A percentile compares a stretch with the other conserved stretches of the same genome.
Evolutionary conservation across 2,329 filamentous ascomycete species (phyloP).

Genomic region (Fusarium neocosmosporiellum): DNA sequence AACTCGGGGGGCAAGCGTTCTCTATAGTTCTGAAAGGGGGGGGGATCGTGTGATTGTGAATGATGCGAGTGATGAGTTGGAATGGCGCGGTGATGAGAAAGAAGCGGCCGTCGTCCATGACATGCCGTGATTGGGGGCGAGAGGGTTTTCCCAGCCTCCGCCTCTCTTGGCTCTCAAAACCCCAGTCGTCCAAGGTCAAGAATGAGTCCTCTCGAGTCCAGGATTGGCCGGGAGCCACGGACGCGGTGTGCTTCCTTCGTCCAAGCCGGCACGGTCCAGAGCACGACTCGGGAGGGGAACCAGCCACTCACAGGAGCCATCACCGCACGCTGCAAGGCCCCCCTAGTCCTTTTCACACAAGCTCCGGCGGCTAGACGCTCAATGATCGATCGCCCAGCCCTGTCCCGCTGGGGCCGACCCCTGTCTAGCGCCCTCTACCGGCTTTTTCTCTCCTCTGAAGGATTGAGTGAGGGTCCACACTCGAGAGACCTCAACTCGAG

Average conservation of each 20-base stretch:
- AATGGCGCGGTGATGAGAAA: conserved; percentile 27
- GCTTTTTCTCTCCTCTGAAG: neutral
- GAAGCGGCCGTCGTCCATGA: neutral
- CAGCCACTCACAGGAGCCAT: conserved; percentile 27
- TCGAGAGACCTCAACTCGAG: neutral
- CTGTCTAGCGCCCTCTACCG: conserved; percentile 3
- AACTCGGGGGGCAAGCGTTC: neutral
- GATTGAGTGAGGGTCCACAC: neutral
- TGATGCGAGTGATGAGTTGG: conserved; percentile 33
- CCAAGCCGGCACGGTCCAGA: conserved; percentile 2
- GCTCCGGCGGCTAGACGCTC: conserved; percentile 32
- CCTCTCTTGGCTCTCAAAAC: neutral
- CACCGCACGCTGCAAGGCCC: conserved; percentile 20
- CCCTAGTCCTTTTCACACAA: conserved; percentile 25
- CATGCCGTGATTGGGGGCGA: conserved; percentile 10
- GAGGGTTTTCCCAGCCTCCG: conserved; percentile 19
- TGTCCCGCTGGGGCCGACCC: neutral
- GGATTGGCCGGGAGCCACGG: conserved; percentile 12
- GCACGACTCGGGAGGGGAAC: conserved; percentile 12
- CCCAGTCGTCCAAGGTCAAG: neutral
- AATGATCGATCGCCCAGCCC: conserved; percentile 14
- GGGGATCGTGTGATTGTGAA: conserved; percentile 9
- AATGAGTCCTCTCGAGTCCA: neutral
- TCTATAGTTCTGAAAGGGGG: neutral
- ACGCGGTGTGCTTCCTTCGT: conserved; percentile 15